A percentile compares a stretch with the other conserved stretches of the same genome.
phyloP scores from a whole-genome alignment of 1,284 basidiomycete genomes.

The Ganoderma boninense region DNA sequence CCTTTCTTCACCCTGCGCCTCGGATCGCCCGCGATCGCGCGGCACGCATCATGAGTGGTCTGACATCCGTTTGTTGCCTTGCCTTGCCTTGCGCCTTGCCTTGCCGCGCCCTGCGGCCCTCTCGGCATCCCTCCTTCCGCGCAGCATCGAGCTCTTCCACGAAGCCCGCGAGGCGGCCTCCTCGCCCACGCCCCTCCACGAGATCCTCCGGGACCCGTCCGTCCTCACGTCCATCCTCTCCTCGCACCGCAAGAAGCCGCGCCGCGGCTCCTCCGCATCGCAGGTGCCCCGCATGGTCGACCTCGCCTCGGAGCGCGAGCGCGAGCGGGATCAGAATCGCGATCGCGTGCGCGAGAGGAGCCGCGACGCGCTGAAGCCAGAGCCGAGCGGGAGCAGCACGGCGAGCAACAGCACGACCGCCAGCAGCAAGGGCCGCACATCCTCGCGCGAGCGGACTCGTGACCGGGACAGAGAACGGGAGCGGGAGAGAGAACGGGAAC shows the following conservation, averaged over 20 bases:
- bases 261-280: conserved; percentile 38
- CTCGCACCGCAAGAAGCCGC: conserved; percentile 38
- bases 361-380: conserved; percentile 15
- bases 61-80: not conserved
- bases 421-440: conserved; percentile 3
- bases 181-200: conserved; percentile 43
- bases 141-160: conserved; percentile 34
- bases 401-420: conserved; percentile 22
- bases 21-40: conserved; percentile 7
- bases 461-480: conserved; percentile 6
- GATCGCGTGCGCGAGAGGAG: conserved; percentile 32
- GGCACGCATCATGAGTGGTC: not conserved
- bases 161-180: conserved; percentile 42
- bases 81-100: not conserved
- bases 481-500: conserved; percentile 16
- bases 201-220: conserved; percentile 43
- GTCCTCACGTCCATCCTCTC: conserved; percentile 38
- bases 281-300: conserved; percentile 28
- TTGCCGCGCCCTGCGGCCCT: not conserved
- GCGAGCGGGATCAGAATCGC: conserved; percentile 12
- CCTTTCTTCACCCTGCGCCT: conserved; percentile 1
- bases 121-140: conserved; percentile 1
- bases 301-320: no score
- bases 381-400: conserved; percentile 13
- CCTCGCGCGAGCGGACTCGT: conserved; percentile 23